Base-by-base conservation (phyloP, 495 filamentous ascomycete species). In the Xylaria palmicola region DNA sequence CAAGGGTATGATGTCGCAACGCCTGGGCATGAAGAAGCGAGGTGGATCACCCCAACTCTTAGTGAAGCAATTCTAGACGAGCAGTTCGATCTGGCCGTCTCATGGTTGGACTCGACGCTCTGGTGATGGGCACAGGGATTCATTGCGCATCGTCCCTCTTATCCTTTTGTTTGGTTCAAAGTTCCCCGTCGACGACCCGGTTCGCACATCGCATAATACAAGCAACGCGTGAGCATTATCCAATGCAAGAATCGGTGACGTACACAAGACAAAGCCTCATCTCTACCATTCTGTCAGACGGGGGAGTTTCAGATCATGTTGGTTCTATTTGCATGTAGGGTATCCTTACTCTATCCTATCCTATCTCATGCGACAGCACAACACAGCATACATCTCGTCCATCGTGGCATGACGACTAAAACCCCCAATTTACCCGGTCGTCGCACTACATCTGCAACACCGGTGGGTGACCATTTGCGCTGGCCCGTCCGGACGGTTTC, bases 81-180 rank as follows among this genome's bases (percentile, higher is more conserved):
- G 37, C 8, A 55, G 52, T 24, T 26, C 48, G 20, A 55, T 20
- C 27, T 29, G 27, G 6, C 47, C 24, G 53, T 56, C 44, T 56
- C 39, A 44, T 30, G 26, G 24, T 15, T 13, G n/a, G 13, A 22
- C 32, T 44, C 32, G 53, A 56, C 15, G 44, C 53, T 44, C 20
- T 34, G 17, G 17, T 56, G 53, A 56, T 56, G 53, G 36, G n/a
- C 53, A 24, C 53, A 56, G 26, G 53, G 53, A 56, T 56, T 20
- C 17, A 29, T 40, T 55, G 4, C 36, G 52, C 24, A 26, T 55
- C 27, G 24, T 15, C 22, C 27, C 30, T 56, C 52, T 40, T 17
- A 26, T 34, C 39, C 27, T 1, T 17, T 19, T 17, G 41, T 12
- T 36, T 32, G 36, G 51, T 15, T 41, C 51, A 17, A 24, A 36